Conservation (phyloP, 768 basidiomycete species). For the Rickenella mellea region DNA sequence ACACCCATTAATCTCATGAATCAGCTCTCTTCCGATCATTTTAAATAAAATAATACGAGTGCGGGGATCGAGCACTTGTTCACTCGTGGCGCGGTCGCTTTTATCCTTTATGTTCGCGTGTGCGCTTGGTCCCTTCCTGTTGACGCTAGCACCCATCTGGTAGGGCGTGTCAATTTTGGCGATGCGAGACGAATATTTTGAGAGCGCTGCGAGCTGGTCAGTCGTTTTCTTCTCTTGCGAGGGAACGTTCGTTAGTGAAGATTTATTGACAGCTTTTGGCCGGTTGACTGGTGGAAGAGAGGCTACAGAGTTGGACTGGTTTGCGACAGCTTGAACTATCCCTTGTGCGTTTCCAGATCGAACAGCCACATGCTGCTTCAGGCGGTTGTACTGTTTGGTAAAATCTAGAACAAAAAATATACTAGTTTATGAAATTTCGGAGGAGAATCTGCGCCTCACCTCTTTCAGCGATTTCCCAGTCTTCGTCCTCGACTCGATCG, state of each 20-base stretch:
- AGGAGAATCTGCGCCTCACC: conserved; percentile 30
- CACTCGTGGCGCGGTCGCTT: conserved; percentile 90
- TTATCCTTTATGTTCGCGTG: conserved; percentile 91
- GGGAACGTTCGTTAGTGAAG: no score
- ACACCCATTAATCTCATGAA: conserved; percentile 91
- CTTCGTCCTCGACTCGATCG: conserved; percentile 71
- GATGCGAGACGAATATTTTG: conserved; percentile 70
- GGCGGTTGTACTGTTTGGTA: conserved; percentile 95
- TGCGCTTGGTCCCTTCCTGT: conserved; percentile 86
- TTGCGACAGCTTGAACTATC: conserved; percentile 4
- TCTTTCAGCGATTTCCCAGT: conserved; percentile 81
- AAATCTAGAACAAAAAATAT: conserved; percentile 76
- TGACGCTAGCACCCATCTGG: conserved; percentile 60
- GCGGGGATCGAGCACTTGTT: conserved; percentile 95
- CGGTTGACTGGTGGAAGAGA: conserved; percentile 66
- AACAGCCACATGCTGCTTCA: conserved; percentile 84
- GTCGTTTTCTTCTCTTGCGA: conserved; percentile 46
- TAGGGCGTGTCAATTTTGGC: conserved; percentile 71
- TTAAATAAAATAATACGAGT: conserved; percentile 91
- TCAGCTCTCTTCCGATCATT: conserved; percentile 85
- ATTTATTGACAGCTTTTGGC: no score
- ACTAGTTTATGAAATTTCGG: conserved; percentile 1
- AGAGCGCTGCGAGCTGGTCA: conserved; percentile 65
- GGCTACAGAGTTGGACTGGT: conserved; percentile 48
- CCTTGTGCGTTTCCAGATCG: conserved; percentile 64